Evolutionary conservation across 306 rosid species (phyloP).

Genomic region (Nissolia schottii): DNA sequence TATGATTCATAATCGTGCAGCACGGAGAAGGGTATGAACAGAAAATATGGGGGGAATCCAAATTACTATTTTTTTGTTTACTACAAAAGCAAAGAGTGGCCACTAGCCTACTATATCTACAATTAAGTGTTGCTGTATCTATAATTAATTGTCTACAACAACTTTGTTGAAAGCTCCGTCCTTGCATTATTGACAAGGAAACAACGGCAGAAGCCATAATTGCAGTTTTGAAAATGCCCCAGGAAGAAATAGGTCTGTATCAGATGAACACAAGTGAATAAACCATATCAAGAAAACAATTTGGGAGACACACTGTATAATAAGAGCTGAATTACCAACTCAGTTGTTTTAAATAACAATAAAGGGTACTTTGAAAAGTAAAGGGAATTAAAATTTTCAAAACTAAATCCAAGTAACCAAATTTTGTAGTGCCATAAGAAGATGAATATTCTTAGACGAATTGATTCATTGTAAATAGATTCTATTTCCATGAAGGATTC

Average conservation of each 20-base stretch:
- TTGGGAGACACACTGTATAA: not conserved
- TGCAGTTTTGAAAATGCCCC: not conserved
- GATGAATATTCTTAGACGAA: not conserved
- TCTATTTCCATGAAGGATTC: not conserved
- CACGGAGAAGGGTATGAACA: not conserved
- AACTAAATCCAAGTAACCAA: not conserved
- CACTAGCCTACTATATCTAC: not conserved
- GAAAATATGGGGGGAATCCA: not conserved
- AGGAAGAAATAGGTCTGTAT: slow-evolving; percentile 13
- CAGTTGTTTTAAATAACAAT: not conserved
- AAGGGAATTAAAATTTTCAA: not conserved
- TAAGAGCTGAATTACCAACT: not conserved
- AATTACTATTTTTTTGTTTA: not conserved
- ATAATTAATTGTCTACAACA: slow-evolving; percentile 12
- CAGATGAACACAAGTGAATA: not conserved
- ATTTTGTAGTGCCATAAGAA: not conserved
- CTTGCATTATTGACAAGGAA: not conserved
- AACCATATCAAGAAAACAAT: not conserved
- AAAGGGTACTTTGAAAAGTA: not conserved
- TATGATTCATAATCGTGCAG: not conserved
- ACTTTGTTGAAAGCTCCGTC: not conserved
- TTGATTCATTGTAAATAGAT: not conserved
- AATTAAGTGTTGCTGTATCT: not conserved
- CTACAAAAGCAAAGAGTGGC: not conserved
- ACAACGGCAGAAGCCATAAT: not conserved